Evolutionary conservation across 768 basidiomycete genomes (phyloP).

Genomic region (Rubroboletus satanas): DNA sequence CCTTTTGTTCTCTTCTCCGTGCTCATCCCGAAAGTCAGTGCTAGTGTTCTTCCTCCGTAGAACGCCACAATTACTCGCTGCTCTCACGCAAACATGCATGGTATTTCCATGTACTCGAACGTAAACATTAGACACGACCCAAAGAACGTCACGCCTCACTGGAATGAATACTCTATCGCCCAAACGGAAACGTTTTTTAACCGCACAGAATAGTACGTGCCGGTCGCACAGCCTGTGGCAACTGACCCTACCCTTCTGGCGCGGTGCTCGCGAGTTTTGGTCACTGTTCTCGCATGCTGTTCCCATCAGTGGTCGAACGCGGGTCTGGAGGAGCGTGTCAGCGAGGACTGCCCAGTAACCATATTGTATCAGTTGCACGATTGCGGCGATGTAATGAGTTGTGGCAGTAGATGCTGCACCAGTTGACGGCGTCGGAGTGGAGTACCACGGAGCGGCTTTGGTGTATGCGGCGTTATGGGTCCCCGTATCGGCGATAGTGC

Average conservation of each 20-base stretch:
- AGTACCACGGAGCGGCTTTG: too few relatives aligned
- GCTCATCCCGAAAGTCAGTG: too few relatives aligned
- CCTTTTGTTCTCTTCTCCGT: too few relatives aligned
- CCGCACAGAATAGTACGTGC: background rate
- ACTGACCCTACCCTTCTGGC: background rate
- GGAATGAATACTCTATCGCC: too few relatives aligned
- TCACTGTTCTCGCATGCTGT: background rate
- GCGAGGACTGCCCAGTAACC: background rate
- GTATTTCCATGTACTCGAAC: too few relatives aligned
- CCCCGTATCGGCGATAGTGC: too few relatives aligned
- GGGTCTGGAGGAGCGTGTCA: background rate
- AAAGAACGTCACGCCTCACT: too few relatives aligned
- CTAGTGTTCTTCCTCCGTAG: too few relatives aligned
- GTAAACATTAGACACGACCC: too few relatives aligned
- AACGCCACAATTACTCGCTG: too few relatives aligned
- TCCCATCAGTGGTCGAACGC: background rate
- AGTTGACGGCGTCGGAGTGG: background rate
- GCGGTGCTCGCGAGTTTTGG: background rate
- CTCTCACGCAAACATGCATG: too few relatives aligned
- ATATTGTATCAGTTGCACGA: background rate
- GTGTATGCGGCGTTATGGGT: too few relatives aligned
- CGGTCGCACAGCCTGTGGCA: background rate
- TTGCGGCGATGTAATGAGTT: background rate
- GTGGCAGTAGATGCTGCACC: background rate
- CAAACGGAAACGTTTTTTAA: background rate